Conservation (phyloP, 257 asterid genomes). For the Capsicum pubescens region DNA sequence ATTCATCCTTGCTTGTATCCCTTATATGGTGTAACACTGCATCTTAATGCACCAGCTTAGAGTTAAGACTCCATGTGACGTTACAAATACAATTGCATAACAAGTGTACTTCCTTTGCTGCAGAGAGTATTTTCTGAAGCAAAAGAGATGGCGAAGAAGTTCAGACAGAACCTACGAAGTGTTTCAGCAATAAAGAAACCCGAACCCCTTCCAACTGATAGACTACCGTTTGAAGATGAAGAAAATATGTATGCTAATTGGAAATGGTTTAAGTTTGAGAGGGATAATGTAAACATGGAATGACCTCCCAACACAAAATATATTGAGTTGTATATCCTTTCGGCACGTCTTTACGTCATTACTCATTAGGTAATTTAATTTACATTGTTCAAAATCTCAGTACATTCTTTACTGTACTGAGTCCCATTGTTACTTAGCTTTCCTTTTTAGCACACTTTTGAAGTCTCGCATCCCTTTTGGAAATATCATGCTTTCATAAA, state of each 20-base stretch:
- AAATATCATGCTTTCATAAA: neutral
- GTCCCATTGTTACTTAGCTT: neutral
- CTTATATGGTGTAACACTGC: neutral
- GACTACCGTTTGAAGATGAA: constrained; percentile 75
- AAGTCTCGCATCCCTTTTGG: constrained; percentile 21
- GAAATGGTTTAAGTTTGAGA: constrained; percentile 85
- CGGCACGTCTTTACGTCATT: neutral
- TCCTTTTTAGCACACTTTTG: neutral
- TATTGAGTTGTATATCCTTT: constrained; percentile 26
- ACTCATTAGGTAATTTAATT: neutral
- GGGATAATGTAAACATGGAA: constrained; percentile 40
- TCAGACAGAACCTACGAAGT: constrained; percentile 56
- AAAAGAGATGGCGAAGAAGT: constrained; percentile 79
- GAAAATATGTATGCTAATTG: constrained; percentile 77
- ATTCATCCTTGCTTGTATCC: neutral
- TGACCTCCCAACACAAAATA: constrained; percentile 26
- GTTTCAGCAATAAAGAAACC: constrained; percentile 45
- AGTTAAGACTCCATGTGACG: neutral
- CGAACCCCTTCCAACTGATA: constrained; percentile 56
- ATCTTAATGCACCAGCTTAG: neutral
- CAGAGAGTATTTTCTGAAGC: constrained; percentile 94
- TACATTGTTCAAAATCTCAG: neutral
- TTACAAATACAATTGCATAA: neutral
- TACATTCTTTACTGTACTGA: neutral
- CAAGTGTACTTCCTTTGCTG: constrained; percentile 7